Percentiles rank a stretch among this genome's conserved stretches.
Conservation (phyloP, 1,139 yeast species). For the Kodamaea sp. region DNA sequence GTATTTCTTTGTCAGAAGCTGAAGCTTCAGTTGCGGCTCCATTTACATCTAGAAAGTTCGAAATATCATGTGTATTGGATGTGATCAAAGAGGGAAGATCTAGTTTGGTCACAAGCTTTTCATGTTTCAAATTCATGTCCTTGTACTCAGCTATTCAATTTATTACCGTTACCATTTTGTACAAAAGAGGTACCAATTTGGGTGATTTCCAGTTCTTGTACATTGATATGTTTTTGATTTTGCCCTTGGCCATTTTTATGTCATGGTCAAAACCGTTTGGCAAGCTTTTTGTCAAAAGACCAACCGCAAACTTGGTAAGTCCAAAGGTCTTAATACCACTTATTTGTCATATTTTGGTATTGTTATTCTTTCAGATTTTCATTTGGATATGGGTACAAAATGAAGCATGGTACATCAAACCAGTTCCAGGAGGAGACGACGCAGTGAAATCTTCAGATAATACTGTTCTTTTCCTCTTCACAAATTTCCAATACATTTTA, state of each 20-base stretch:
- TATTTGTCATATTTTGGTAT: constrained; percentile 65
- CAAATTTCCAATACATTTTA: constrained; percentile 87
- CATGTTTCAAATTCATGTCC: constrained; percentile 98
- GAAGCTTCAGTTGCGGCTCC: constrained; percentile 99
- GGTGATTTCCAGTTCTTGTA: constrained; percentile 98
- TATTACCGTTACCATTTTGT: constrained; percentile 78
- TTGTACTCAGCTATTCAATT: constrained; percentile 95
- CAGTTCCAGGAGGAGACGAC: constrained; percentile 83
- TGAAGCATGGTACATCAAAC: constrained; percentile 76
- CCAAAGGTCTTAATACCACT: constrained; percentile 83
- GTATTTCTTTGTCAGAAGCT: constrained; percentile 92
- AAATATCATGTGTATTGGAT: constrained; percentile 87
- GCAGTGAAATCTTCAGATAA: constrained; percentile 88
- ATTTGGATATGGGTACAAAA: constrained; percentile 64
- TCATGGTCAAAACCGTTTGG: constrained; percentile 90
- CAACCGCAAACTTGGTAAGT: constrained; percentile 91
- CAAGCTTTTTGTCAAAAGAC: constrained; percentile 66
- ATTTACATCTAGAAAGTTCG: constrained; percentile 86
- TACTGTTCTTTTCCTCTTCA: constrained; percentile 74
- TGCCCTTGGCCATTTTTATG: constrained; percentile 95
- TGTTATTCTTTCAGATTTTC: constrained; percentile 63
- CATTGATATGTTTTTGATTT: constrained; percentile 84
- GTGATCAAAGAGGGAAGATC: constrained; percentile 95
- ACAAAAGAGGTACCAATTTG: constrained; percentile 85
- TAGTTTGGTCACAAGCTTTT: constrained; percentile 88